phyloP scores from a whole-genome alignment of 805 yeast species.

The Pichia cabralensis region DNA sequence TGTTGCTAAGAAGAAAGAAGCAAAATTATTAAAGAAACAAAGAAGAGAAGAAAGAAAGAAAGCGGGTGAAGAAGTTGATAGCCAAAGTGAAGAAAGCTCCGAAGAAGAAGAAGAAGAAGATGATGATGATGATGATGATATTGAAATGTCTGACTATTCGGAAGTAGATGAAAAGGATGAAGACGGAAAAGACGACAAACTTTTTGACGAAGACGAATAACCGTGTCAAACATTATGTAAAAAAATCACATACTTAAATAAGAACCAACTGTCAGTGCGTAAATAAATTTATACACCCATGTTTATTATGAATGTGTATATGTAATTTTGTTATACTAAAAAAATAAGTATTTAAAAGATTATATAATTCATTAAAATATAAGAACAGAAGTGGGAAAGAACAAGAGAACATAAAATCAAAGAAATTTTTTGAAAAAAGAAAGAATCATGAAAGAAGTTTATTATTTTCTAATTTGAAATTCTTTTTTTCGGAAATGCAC shows the following conservation, averaged over 20 bases:
- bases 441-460: no score
- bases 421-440: no score
- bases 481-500: constrained; percentile 32
- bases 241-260: no score
- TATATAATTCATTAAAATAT: neutral
- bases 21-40: constrained; percentile 61
- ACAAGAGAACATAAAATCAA: neutral
- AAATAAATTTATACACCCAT: neutral
- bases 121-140: constrained; percentile 18
- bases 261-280: no score
- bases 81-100: constrained; percentile 10
- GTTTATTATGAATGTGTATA: neutral
- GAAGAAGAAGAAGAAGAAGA: constrained; percentile 20
- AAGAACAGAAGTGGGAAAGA: neutral
- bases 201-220: constrained; percentile 20
- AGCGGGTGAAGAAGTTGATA: constrained; percentile 27
- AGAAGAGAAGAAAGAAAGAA: constrained; percentile 38
- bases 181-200: constrained; percentile 11
- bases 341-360: no score
- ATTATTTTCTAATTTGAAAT: constrained; percentile 27
- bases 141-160: constrained; percentile 2
- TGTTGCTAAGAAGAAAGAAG: constrained; percentile 64
- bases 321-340: neutral
- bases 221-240: neutral
- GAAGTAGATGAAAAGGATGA: constrained; percentile 16